Base-by-base conservation (phyloP, 192 early-diverging fungal species). In the Spinellus fusiger region DNA sequence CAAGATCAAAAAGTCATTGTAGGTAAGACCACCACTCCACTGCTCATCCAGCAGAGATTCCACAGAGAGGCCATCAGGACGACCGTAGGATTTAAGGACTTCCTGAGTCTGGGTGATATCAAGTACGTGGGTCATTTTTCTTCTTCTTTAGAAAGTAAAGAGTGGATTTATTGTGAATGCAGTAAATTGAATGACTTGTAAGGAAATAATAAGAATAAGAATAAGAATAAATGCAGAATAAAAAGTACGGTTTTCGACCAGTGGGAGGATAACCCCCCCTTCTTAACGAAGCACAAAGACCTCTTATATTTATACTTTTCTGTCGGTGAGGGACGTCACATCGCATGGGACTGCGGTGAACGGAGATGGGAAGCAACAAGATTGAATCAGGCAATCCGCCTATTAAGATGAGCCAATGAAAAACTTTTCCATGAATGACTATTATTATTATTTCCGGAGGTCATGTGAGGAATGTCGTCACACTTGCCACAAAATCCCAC, bases 1-100 rank as follows among this genome's bases (percentile, higher is more conserved):
- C 16, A 98, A 80, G 69, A 98, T 86, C 78, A 98, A 75, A 62
- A 98, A 94, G 78, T 98, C 96, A 79, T 96, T 98, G 84, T 98
- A 98, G 56, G 96, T 98, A 59, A 98, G 78, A 26, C 96, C 96
- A 61, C 93, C 93, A 35, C 84, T 83, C 25, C 78, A 61, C 59
- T 82, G 67, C 57, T 85, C 82, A 71, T 96, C 89, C 65, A 98
- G 86, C 31, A 98, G 77, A 67, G 94, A 84, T 61, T 78, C 79
- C 46, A 83, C 90, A 15, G 91, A 78, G 54, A 96, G 83, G 18
- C 96, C 96, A 78, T 98, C 96, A 48, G 57, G 51, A 59, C 68
- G 54, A 5, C 62, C 44, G 61, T 80, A 78, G 20, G 56, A 44
- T 28, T 10, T 51, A 28, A 61, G 51, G 18, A 35, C 47, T 20